phyloP scores from a whole-genome alignment of 257 asterid species.

The Capsicum chinense region DNA sequence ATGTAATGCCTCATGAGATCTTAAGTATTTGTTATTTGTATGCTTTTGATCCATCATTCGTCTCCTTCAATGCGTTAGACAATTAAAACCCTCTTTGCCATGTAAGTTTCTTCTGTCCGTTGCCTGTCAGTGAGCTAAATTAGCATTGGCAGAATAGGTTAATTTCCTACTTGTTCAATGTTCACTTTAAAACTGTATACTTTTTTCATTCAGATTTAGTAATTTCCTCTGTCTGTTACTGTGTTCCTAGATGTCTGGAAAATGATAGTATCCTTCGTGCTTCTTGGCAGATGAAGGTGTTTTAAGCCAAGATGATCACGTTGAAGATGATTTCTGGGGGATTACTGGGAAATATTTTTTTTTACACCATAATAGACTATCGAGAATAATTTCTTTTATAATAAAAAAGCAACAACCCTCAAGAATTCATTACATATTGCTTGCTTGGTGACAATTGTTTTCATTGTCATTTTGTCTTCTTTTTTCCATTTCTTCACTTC shows the following conservation, averaged over 20 bases:
- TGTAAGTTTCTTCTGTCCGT: neutral
- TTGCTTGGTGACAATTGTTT: conserved; percentile 1
- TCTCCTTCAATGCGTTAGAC: conserved; percentile 4
- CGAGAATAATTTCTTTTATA: neutral
- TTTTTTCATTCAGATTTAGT: conserved; percentile 7
- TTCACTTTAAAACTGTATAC: neutral
- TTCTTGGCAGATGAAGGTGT: neutral
- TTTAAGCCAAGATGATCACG: neutral
- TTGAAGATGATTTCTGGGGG: neutral
- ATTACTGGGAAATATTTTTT: neutral
- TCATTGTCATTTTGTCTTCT: neutral
- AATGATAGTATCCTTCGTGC: conserved; percentile 11
- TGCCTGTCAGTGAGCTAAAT: conserved; percentile 11
- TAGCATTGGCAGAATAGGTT: neutral
- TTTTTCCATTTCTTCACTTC: neutral
- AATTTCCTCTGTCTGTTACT: neutral
- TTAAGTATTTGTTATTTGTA: neutral
- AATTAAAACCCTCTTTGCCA: neutral
- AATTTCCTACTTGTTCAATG: conserved; percentile 18
- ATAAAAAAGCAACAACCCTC: conserved; percentile 1
- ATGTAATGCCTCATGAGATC: neutral
- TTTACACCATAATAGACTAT: neutral
- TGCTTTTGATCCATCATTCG: neutral
- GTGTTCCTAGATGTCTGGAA: neutral
- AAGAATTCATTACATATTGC: neutral